phyloP scores from a whole-genome alignment of 2,329 filamentous ascomycete species.

The Didymella glomerata region DNA sequence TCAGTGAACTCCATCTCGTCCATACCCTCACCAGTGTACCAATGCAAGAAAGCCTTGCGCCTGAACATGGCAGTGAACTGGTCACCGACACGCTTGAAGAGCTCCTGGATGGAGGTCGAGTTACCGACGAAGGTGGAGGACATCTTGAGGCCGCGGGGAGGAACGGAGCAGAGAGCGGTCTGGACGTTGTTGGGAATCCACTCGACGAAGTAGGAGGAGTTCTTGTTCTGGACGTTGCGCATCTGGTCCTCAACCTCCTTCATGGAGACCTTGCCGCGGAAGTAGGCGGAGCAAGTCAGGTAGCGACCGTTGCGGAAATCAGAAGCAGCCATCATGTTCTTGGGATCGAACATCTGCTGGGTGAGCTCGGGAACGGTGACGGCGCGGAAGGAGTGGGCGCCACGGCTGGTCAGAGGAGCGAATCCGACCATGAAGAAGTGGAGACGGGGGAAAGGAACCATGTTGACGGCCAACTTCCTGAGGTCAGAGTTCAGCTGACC shows the following conservation, averaged over 20 bases:
- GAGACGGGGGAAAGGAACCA: conserved; percentile 99
- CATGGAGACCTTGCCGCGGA: conserved; percentile 99
- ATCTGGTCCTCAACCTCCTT: conserved; percentile 99
- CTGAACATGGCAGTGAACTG: conserved; percentile 99
- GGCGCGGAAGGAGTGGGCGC: conserved; percentile 93
- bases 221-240: conserved; percentile 99
- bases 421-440: conserved; percentile 99
- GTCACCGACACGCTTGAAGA: conserved; percentile 99
- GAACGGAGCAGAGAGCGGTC: conserved; percentile 98
- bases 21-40: conserved; percentile 99
- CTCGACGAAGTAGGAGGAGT: conserved; percentile 99
- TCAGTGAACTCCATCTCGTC: conserved; percentile 99
- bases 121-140: conserved; percentile 99
- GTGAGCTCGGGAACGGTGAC: conserved; percentile 98
- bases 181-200: conserved; percentile 99
- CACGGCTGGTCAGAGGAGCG: conserved; percentile 93
- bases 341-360: conserved; percentile 99
- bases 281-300: conserved; percentile 99
- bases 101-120: conserved; percentile 99
- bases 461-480: conserved; percentile 99
- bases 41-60: conserved; percentile 99
- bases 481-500: conserved; percentile 99
- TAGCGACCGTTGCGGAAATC: conserved; percentile 99
- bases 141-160: conserved; percentile 98
- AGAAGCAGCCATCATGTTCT: conserved; percentile 99